Conservation (phyloP, 345 rosid genomes). For the Citrus australasica region DNA sequence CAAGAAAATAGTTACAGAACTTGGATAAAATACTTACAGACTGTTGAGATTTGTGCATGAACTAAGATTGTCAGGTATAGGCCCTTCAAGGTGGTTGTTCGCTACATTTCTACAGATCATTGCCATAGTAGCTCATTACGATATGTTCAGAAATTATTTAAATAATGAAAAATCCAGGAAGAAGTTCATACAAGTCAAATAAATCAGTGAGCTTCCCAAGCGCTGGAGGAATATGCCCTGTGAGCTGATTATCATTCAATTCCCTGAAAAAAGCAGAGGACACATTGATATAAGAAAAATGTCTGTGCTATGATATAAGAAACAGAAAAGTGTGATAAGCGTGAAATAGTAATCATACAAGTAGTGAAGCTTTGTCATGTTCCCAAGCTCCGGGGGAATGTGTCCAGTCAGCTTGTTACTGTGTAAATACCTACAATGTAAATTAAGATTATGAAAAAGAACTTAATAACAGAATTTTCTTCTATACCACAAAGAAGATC, state of each 20-base stretch:
- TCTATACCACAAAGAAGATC: not conserved
- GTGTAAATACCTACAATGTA: slow-evolving; percentile 66
- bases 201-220: slow-evolving; percentile 95
- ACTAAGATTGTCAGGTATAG: slow-evolving; percentile 82
- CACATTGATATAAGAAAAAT: not conserved
- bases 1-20: not conserved
- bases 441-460: not conserved
- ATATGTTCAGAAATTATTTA: not conserved
- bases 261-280: slow-evolving; percentile 55
- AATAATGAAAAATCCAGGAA: not conserved
- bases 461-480: not conserved
- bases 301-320: not conserved
- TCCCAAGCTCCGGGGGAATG: slow-evolving; percentile 92
- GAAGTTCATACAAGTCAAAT: slow-evolving; percentile 76
- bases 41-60: slow-evolving; percentile 88
- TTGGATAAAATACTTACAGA: slow-evolving; percentile 47
- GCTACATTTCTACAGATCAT: slow-evolving; percentile 68
- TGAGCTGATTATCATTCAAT: slow-evolving; percentile 73
- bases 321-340: not conserved
- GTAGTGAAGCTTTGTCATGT: slow-evolving; percentile 96
- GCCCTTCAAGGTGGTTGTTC: slow-evolving; percentile 75
- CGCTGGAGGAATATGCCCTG: slow-evolving; percentile 78
- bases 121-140: not conserved
- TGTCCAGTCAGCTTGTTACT: slow-evolving; percentile 76
- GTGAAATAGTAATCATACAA: slow-evolving; percentile 39